Conservation (phyloP, 345 rosid genomes). For the Eucalyptus pauciflora region DNA sequence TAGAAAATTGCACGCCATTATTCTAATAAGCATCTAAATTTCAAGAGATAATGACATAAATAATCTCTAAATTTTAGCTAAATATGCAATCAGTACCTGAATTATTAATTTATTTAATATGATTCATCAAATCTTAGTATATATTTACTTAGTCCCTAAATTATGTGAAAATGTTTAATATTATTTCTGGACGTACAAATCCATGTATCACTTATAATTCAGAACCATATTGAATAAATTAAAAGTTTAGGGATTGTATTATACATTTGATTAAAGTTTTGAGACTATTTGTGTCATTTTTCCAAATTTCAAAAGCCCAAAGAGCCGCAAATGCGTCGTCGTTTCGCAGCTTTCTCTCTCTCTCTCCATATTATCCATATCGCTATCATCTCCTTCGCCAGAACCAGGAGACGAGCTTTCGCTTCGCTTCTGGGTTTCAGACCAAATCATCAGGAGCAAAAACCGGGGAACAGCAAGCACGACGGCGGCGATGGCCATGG, state of each 20-base stretch:
- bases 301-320: not conserved
- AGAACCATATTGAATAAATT: too few relatives aligned
- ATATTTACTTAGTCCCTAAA: rapidly evolving
- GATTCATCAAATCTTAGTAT: rapidly evolving
- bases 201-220: not conserved
- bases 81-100: rapidly evolving
- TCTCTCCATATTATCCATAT: not conserved
- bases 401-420: not conserved
- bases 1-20: not conserved
- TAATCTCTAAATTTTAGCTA: rapidly evolving
- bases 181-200: rapidly evolving
- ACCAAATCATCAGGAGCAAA: not conserved
- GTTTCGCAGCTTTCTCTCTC: not conserved
- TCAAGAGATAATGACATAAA: not conserved
- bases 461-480: constrained; percentile 15
- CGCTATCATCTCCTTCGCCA: not conserved
- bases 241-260: rapidly evolving
- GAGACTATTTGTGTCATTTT: rapidly evolving
- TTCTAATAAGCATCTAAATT: not conserved
- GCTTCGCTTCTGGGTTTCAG: not conserved
- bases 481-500: constrained; percentile 36
- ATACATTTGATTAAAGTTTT: rapidly evolving
- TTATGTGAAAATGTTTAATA: too few relatives aligned
- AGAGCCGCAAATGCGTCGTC: not conserved
- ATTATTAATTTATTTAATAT: too few relatives aligned